Conservation (phyloP, 345 rosid genomes). For the Hypericum perforatum region DNA sequence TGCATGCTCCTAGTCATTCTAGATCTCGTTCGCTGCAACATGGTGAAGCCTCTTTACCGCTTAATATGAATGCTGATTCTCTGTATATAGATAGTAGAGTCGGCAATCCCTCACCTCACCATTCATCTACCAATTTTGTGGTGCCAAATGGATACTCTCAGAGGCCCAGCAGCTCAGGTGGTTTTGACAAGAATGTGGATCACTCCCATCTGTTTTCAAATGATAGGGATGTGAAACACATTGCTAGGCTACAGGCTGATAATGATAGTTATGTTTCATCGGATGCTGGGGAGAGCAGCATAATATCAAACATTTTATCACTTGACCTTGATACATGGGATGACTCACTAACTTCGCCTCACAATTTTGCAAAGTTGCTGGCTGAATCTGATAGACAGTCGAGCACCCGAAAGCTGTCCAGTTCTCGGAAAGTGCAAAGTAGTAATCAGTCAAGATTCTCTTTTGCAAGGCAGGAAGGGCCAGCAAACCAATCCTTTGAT, state of each 20-base stretch:
- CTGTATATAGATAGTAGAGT: slow-evolving; percentile 26
- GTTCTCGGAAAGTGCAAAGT: background rate
- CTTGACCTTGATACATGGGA: slow-evolving; percentile 4
- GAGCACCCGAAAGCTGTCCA: background rate
- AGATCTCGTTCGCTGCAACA: slow-evolving; percentile 33
- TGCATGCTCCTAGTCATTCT: slow-evolving; percentile 29
- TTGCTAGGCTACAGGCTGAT: slow-evolving; percentile 5
- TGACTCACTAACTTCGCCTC: slow-evolving; percentile 5
- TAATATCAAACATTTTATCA: slow-evolving; percentile 5
- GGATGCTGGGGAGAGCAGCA: slow-evolving; percentile 12
- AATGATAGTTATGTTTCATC: slow-evolving; percentile 3
- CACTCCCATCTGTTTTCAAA: slow-evolving; percentile 23
- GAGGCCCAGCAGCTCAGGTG: slow-evolving; percentile 22
- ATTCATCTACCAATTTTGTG: slow-evolving; percentile 19
- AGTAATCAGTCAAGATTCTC: slow-evolving; percentile 7
- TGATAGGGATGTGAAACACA: slow-evolving; percentile 15
- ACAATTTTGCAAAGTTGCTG: background rate
- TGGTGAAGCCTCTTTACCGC: slow-evolving; percentile 11
- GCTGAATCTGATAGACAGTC: background rate
- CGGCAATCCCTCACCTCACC: slow-evolving; percentile 15
- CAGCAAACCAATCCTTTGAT: slow-evolving; percentile 3
- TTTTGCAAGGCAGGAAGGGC: slow-evolving; percentile 18
- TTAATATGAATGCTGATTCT: slow-evolving; percentile 24
- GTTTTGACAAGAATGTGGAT: slow-evolving; percentile 26
- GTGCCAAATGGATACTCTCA: slow-evolving; percentile 42